Conservation (phyloP, 352 stramenopile species). For the Globisporangium solare region DNA sequence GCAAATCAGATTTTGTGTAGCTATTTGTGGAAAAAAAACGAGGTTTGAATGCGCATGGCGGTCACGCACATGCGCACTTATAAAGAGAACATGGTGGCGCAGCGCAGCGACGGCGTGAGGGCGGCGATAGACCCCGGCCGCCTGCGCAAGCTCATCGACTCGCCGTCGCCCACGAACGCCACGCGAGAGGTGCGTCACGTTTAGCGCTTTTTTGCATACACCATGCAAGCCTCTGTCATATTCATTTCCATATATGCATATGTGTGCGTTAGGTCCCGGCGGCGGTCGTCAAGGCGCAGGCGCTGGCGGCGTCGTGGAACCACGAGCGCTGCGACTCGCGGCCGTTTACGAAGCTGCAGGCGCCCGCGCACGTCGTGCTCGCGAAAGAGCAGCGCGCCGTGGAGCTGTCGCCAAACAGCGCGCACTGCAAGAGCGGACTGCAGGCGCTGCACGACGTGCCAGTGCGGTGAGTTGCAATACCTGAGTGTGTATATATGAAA, state of each 20-base stretch:
- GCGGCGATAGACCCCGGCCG: conserved; percentile 47
- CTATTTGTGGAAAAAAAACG: too few species aligned
- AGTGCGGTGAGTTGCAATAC: conserved; percentile 9
- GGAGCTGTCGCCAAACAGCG: neutral
- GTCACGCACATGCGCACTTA: too few species aligned
- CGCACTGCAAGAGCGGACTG: conserved; percentile 14
- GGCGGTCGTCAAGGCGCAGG: conserved; percentile 37
- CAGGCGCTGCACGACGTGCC: conserved; percentile 10
- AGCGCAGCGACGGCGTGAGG: conserved; percentile 18
- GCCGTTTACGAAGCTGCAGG: conserved; percentile 37
- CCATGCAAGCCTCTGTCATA: neutral
- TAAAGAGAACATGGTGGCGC: too few species aligned
- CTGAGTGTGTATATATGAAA: too few species aligned
- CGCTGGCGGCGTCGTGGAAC: conserved; percentile 46
- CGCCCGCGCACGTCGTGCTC: conserved; percentile 26
- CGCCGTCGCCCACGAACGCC: conserved; percentile 33
- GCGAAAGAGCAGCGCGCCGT: conserved; percentile 31
- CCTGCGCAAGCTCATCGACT: conserved; percentile 61
- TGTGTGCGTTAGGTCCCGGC: conserved; percentile 14
- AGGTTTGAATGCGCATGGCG: too few species aligned
- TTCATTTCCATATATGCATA: neutral
- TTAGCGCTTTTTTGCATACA: too few species aligned
- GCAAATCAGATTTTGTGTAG: too few species aligned
- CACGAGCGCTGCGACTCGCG: conserved; percentile 51
- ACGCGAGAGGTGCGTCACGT: conserved; percentile 19